Base-by-base conservation (phyloP, 1,284 basidiomycete species). In the Sanghuangporus weigelae region DNA sequence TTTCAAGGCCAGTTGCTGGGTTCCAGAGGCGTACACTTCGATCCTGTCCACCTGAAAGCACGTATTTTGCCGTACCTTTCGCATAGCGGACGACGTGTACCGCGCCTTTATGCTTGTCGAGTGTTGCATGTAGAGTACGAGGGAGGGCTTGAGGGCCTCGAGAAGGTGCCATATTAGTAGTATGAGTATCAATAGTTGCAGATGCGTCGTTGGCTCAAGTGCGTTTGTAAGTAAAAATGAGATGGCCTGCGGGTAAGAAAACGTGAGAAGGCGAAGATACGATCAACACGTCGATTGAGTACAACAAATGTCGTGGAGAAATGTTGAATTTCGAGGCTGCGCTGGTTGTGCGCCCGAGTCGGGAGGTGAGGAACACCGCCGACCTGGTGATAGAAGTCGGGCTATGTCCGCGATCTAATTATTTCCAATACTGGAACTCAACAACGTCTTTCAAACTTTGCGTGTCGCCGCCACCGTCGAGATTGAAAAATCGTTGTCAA, bases 21-120 rank as follows among this genome's bases (percentile, higher is more conserved):
- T 98, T 99, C 92, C 95, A 98, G 31, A 99, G 84, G 55, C 90
- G 84, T 56, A 99, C 84, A 1, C 88, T 86, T 55, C 95, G 85
- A 76, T 99, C 97, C 72, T 93, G 88, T 16, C 95, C 95, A 8
- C 95, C 97, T 0, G 93, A 90, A 19, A 99, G 81, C 62, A 95
- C 78, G 73, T 99, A 99, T 68, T 92, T 93, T 57, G 90, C 89
- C 1, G 82, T 79, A 2, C 93, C 93, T 73, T 93, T 92, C 49
- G 94, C 89, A 72, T 96, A 96, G 38, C 89, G 82, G 16, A 86
- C 90, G 61, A 94, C 88, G 70, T 96, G 90, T 0, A 96, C 89
- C 0, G 92, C 79, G 0, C 92, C 94, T 66, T 87, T 86, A 74
- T 96, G 94, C 60, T 71, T 79, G 5, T 75, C 71, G 48, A 92